Evolutionary conservation across 169 alveolate species (phyloP), one percentile per base, ranked within the genome.

Genomic region (Haemoproteus tartakovskyi): DNA sequence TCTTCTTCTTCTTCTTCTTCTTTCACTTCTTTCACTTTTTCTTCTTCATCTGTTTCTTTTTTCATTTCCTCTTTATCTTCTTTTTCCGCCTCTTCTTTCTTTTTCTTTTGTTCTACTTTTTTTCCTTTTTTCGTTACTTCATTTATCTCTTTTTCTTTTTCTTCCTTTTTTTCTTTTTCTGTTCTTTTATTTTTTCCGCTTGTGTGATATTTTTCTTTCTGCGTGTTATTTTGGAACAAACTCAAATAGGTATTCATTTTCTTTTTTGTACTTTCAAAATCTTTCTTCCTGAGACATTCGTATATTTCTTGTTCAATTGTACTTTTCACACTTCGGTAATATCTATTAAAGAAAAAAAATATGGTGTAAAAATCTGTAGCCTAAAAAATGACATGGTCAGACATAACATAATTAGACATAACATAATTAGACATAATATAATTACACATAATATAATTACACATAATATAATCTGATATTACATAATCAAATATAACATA

Each of bases 191-290:
- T 22, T 48, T 38, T 11, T 48, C 26, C 3, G 14, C 60, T 48
- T 2, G 14, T 50, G 22, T 50, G 40, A 16, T 37, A 9, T 48
- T 30, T 12, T 2, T 18, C 60, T 18, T 18, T 37, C 26, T 1
- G 40, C 60, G 22, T 21, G 9, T 21, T 18, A 18, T 14, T 2
- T 14, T 52, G 80, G 24, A 67, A 67, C 12, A 67, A 11, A n/a
- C 74, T 67, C 14, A 67, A 3, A 48, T 67, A 67, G 14, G 43
- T 45, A 2, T 57, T 57, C 29, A 67, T 27, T 47, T 67, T 67
- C 1, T 19, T 5, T 41, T 57, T 67, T 26, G 30, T 38, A 47
- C 40, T 45, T 14, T 52, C 56, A 3, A 67, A 24, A 27, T 67
- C 74, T 47, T 67, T 67, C 9, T 40, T 14, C 26, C 41, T 67